A percentile compares a stretch with the other conserved stretches of the same genome.
These are phyloP conservation scores for Thermothelomyces thermophilus DNA, from an alignment of 2,329 filamentous ascomycete genomes.

Conservation along the genomic window DNA sequence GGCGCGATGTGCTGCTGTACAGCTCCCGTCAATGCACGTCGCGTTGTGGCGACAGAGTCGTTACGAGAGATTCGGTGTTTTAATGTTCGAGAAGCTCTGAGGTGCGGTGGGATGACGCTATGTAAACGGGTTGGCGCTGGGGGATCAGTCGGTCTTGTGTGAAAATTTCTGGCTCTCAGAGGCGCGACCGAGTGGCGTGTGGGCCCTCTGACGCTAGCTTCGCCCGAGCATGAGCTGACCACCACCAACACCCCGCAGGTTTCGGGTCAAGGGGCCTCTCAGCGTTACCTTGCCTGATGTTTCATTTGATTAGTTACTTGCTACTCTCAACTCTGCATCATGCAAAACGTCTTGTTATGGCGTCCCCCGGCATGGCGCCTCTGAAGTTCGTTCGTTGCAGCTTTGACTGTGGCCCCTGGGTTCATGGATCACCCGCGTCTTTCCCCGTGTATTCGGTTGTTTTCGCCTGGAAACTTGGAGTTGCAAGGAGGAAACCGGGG, in stretches of 20 bases:
- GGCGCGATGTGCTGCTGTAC: background rate
- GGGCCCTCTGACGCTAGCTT: conserved; percentile 6
- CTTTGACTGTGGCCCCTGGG: background rate
- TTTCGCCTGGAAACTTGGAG: too few species aligned
- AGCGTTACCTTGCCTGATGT: background rate
- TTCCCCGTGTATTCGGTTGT: too few species aligned
- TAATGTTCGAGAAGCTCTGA: conserved; percentile 6
- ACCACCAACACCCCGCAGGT: background rate
- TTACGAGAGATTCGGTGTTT: conserved; percentile 6
- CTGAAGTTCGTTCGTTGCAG: background rate
- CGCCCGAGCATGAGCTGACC: conserved; percentile 6
- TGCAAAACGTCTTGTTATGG: background rate
- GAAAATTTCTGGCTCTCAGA: conserved; percentile 22
- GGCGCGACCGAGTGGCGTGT: background rate
- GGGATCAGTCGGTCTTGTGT: conserved; percentile 16
- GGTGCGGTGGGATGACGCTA: conserved; percentile 22
- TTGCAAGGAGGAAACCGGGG: too few species aligned
- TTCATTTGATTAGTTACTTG: background rate
- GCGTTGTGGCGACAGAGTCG: conserved; percentile 3
- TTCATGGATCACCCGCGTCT: background rate
- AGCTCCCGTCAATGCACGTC: background rate
- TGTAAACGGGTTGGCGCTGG: conserved; percentile 11
- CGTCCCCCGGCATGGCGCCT: too few species aligned
- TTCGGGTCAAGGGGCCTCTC: background rate
- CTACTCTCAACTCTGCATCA: too few species aligned